These are phyloP conservation scores for Fraxinus quadrangulata DNA, from an alignment of 257 asterid genomes.

Conservation along the genomic window DNA sequence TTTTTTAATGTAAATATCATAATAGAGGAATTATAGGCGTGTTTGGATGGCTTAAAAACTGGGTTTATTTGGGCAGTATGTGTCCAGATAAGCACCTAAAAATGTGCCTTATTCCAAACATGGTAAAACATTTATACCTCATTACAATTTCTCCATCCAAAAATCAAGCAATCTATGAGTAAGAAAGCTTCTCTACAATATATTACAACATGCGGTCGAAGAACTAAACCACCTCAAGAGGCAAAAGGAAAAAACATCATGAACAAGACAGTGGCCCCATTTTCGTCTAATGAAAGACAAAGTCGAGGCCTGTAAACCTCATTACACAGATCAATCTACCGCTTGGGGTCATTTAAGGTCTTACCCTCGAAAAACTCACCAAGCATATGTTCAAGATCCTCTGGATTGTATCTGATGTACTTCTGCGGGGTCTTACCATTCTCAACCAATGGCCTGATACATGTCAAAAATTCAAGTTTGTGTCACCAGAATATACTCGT, in stretches of 20 bases:
- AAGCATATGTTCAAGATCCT: constrained; percentile 98
- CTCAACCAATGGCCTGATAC: constrained; percentile 84
- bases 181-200: not conserved
- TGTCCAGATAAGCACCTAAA: not conserved
- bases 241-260: not conserved
- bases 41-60: not conserved
- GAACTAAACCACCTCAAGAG: not conserved
- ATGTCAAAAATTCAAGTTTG: constrained; percentile 20
- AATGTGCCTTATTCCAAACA: not conserved
- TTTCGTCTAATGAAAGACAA: not conserved
- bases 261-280: not conserved
- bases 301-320: not conserved
- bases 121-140: not conserved
- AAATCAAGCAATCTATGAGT: not conserved
- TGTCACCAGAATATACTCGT: not conserved
- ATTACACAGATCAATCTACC: constrained; percentile 37
- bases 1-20: no score
- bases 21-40: not conserved
- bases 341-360: constrained; percentile 77
- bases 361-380: constrained; percentile 98
- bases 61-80: no score
- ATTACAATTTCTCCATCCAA: not conserved
- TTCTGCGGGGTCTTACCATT: constrained; percentile 91
- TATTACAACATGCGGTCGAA: not conserved
- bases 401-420: constrained; percentile 91